These are phyloP conservation scores for Paratinospora sagittata DNA, from an alignment of 164 flowering plant genomes.

Conservation along the genomic window DNA sequence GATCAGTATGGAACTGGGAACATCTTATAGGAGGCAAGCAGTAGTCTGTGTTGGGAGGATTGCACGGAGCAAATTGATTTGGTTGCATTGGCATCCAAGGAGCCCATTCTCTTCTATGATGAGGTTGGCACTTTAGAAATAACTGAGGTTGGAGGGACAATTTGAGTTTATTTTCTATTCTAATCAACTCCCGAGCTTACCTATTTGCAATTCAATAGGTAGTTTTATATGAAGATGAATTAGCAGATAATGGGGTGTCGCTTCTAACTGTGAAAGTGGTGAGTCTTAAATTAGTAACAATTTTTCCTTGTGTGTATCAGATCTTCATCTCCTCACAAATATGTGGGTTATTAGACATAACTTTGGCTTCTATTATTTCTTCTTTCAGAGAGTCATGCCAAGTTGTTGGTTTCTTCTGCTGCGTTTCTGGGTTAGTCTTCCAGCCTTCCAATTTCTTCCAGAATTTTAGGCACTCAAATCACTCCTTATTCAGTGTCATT, in stretches of 20 bases:
- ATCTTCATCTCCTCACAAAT: neutral
- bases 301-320: neutral
- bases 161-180: neutral
- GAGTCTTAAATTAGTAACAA: conserved; percentile 14
- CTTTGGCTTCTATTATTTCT: conserved; percentile 10
- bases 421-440: conserved; percentile 90
- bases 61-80: conserved; percentile 67
- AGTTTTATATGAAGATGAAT: conserved; percentile 88
- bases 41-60: conserved; percentile 63
- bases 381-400: conserved; percentile 93
- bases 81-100: conserved; percentile 69
- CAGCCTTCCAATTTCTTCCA: too few species aligned
- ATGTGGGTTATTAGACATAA: neutral
- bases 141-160: neutral
- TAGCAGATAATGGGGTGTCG: conserved; percentile 91
- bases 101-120: conserved; percentile 96
- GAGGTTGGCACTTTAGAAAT: conserved; percentile 46
- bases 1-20: conserved; percentile 28
- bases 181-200: conserved; percentile 3
- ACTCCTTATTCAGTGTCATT: neutral
- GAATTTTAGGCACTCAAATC: neutral
- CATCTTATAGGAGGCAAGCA: conserved; percentile 21
- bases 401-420: conserved; percentile 92
- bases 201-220: conserved; percentile 45
- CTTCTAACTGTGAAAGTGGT: conserved; percentile 98